Evolutionary conservation across 768 basidiomycete genomes (phyloP), one percentile per base, ranked within the genome.

Genomic region (Amanita rubescens): DNA sequence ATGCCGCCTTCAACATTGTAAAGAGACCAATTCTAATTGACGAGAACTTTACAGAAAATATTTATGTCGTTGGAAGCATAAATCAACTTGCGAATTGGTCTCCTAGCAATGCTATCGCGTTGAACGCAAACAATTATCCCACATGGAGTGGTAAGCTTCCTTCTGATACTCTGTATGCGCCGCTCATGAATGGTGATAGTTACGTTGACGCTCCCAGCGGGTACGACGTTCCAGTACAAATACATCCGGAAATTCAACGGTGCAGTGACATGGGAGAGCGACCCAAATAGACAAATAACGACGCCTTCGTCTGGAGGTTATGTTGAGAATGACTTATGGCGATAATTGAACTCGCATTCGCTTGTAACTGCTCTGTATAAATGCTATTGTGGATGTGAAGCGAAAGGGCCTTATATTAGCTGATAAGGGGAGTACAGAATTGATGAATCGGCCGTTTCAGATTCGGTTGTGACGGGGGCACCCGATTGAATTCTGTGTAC

Each of bases 11-110:
- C 6, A 2, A 37, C n/a, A 15, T 37, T 17, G n/a, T 15, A 5
- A 15, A 15, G 14, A 3, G 5, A 15, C 37, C 37, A 5, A n/a
- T 14, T 5, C 14, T 37, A 5, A 10, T 25, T 22, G 12, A 25
- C 11, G 8, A 12, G 22, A n/a, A n/a, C 9, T 11, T 5, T 6
- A 32, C 55, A 86, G 87, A 90, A 65, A 83, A 79, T 63, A 82
- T 90, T 48, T 87, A 77, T 60, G 61, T 90, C 51, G 76, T 79
- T 20, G 87, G 87, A 1, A 81, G 75, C 1, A 74, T 80, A 30
- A 67, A 67, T 48, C 75, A 74, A 25, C 73, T 90, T 27, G 58
- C 69, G 46, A 74, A 80, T 65, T 90, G 87, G 87, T 76, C 75
- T 30, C 70, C 83, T 1, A 70, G 71, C 48, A 74, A 67, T 53